These are phyloP conservation scores for Artemisia tridentata DNA, from an alignment of 129 eudicot species.

Conservation along the genomic window DNA sequence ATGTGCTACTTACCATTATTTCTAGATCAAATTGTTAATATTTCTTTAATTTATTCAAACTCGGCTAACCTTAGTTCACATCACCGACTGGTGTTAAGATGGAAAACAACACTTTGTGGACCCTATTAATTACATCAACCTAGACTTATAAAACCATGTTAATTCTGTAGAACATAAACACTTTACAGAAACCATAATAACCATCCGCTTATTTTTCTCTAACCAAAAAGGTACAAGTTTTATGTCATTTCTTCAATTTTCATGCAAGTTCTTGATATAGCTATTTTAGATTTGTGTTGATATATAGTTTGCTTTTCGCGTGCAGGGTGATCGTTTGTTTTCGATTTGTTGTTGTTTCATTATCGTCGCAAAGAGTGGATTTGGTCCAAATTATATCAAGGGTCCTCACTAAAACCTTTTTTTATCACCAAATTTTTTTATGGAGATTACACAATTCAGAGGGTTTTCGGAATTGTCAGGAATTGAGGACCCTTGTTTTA, in stretches of 20 bases:
- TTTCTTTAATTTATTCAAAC: conserved; percentile 19
- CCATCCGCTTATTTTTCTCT: not conserved
- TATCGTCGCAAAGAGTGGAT: conserved; percentile 1
- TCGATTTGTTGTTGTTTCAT: not conserved
- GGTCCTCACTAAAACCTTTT: conserved; percentile 15
- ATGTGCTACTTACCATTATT: conserved; percentile 17
- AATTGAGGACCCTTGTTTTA: conserved; percentile 57
- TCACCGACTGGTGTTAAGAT: conserved; percentile 34
- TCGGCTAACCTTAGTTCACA: conserved; percentile 47
- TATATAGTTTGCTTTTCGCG: not conserved
- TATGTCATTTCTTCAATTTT: not conserved
- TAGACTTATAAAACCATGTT: conserved; percentile 14
- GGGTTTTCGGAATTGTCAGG: conserved; percentile 57
- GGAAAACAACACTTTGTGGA: conserved; percentile 25
- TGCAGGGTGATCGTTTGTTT: conserved; percentile 15
- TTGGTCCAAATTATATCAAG: conserved; percentile 1
- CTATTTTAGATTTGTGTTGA: not conserved
- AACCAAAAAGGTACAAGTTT: conserved; percentile 9
- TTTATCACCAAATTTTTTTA: not conserved
- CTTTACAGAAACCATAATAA: conserved; percentile 5
- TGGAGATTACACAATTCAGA: conserved; percentile 58
- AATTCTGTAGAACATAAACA: not conserved
- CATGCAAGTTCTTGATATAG: not conserved
- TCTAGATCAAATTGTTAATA: conserved; percentile 17
- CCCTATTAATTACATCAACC: conserved; percentile 10